Evolutionary conservation across 1,284 basidiomycete genomes (phyloP).

Genomic region (Hypsizygus ulmarius): DNA sequence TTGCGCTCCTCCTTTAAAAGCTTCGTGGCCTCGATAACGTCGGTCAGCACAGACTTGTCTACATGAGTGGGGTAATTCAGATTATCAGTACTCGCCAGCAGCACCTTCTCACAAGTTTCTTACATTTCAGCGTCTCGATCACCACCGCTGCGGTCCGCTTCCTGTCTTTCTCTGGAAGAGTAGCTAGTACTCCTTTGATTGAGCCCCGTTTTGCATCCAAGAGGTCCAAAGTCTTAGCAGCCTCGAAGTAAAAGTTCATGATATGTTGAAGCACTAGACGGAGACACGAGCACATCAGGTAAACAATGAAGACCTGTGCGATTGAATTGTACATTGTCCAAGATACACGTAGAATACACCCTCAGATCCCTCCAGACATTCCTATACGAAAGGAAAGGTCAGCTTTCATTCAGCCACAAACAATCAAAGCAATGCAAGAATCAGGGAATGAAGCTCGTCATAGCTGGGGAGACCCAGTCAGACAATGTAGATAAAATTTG

Average conservation of each 20-base stretch:
- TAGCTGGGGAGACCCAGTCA: constrained; percentile 42
- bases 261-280: constrained; percentile 21
- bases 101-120: constrained; percentile 28
- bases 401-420: constrained; percentile 1
- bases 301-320: constrained; percentile 8
- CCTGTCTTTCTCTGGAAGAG: constrained; percentile 71
- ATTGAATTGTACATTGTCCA: constrained; percentile 18
- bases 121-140: constrained; percentile 92
- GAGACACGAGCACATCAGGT: constrained; percentile 14
- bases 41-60: constrained; percentile 71
- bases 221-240: constrained; percentile 77
- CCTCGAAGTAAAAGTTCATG: constrained; percentile 95
- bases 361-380: constrained; percentile 4
- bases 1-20: constrained; percentile 75
- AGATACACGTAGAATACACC: constrained; percentile 10
- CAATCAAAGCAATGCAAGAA: constrained; percentile 17
- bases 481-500: constrained; percentile 86
- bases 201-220: constrained; percentile 85
- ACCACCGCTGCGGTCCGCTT: constrained; percentile 78
- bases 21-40: constrained; percentile 61
- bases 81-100: background rate
- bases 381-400: constrained; percentile 16
- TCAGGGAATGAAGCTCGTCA: constrained; percentile 45
- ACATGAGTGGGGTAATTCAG: constrained; percentile 9
- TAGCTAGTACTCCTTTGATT: constrained; percentile 75